Evolutionary conservation across 805 yeast genomes (phyloP), one percentile per base, ranked within the genome.

Genomic region (Kodamaea hsintzibuensis): DNA sequence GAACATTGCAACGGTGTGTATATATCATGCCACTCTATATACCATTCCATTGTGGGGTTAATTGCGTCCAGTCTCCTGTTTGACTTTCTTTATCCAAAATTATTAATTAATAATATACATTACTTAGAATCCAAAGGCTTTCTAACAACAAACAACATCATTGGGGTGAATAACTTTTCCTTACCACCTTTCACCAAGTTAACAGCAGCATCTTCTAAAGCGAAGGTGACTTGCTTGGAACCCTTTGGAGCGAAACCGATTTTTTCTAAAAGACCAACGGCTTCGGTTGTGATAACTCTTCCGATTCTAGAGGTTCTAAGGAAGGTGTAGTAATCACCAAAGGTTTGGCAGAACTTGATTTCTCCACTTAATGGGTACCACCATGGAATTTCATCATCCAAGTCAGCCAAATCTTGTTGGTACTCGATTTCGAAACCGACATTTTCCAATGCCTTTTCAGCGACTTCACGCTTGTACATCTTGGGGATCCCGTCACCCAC

Each of bases 401-500:
- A 72, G 59, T 86, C 89, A 53, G 98, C 98, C 67, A 95, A 79
- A 71, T 95, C 99, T 63, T 79, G 78, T 71, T 84, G 84, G 68
- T 82, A 82, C 65, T 82, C 81, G 60, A 95, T 76, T 63, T 89
- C 87, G 70, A 95, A 95, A 12, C 99, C 99, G 60, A 90, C 97
- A 47, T 79, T 80, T 71, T 83, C 80, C 66, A 95, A 81, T 25
- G 98, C 98, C 54, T 88, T 74, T 70, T 85, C 88, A 38, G 99
- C 99, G 64, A 90, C 97, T 59, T 84, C 82, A 58, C 84, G 83
- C 64, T 78, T 73, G 82, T 82, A 91, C 99, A 95, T 95, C 78
- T 93, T 91, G 69, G 99, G 98, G 64, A 95, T 95, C 77, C 99
- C 99, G 71, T 95, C 98, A 69, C 99, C 99, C 58, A 93, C 82